Evolutionary conservation across 345 rosid species (phyloP), one percentile per base, ranked within the genome.

Genomic region (Eucalyptus curtisii): DNA sequence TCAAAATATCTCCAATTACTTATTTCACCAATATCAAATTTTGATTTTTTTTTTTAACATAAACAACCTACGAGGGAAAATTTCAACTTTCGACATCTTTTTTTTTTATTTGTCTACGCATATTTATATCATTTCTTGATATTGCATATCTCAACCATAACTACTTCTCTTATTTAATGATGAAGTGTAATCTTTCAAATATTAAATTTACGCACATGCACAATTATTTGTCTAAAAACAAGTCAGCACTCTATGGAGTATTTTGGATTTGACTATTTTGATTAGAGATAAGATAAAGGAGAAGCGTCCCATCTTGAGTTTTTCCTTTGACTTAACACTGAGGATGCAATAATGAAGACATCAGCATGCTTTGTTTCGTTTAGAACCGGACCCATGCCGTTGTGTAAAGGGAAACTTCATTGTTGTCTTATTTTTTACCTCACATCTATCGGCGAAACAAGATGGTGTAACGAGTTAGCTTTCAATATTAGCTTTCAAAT

Each of bases 171-270:
- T 76, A 20, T 10, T 12, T 76, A 40, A 76, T 22, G 25, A 76
- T 1, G 0, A 11, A 5, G 8, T 20, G 1, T 17, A 33, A 68
- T 68, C 24, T 16, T 68, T 33, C 13, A 17, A 17, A 17, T 68
- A 68, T 2, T 0, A 24, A 8, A 31, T 31, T 33, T 16, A 16
- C 0, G 12, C 7, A 16, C 2, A 5, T 37, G 27, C 47, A 0
- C 0, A 33, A 20, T 20, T 20, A 3, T 22, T 0, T 20, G 14
- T 71, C 27, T 71, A 3, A 71, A 7, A 52, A 19, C 3, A 9
- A 19, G 19, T 52, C 20, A 52, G 24, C 57, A 52, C 20, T 68
- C 10, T 13, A 68, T 31, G 80, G 80, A 68, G 42, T 68, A 19
- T 10, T 37, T 37, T 10, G 27, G 81, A 71, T 19, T 37, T 68